phyloP scores from a whole-genome alignment of 164 flowering plant species.

The Annona squamosa region DNA sequence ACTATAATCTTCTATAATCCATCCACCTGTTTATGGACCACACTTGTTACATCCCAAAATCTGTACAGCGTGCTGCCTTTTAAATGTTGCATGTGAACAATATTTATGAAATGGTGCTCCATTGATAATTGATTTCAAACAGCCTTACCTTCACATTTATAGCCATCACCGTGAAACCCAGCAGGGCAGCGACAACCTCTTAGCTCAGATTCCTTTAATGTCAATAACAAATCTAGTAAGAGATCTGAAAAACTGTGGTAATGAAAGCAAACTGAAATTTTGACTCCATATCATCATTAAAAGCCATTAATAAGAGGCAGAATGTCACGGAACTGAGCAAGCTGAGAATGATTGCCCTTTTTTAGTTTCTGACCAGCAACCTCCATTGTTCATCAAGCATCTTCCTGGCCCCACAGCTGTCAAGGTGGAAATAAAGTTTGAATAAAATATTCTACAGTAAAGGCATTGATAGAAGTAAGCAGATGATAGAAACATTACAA shows the following conservation, averaged over 20 bases:
- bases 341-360: constrained; percentile 63
- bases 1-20: not conserved
- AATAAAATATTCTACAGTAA: not conserved
- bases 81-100: not conserved
- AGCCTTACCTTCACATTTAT: constrained; percentile 63
- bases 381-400: constrained; percentile 74
- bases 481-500: not conserved
- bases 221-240: not conserved
- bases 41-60: not conserved
- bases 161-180: constrained; percentile 81
- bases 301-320: constrained; percentile 5
- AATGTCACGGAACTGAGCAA: constrained; percentile 61
- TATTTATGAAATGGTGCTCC: not conserved
- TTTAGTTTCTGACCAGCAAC: constrained; percentile 79
- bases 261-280: not conserved
- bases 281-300: not conserved
- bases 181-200: constrained; percentile 70
- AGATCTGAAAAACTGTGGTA: not conserved
- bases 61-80: not conserved
- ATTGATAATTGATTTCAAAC: not conserved
- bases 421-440: not conserved
- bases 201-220: constrained; percentile 40
- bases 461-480: not conserved
- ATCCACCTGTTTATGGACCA: not conserved
- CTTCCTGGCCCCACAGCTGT: constrained; percentile 84